Evolutionary conservation across 495 filamentous ascomycete species (phyloP), one percentile per base, ranked within the genome.

Genomic region (Collariella sp.): DNA sequence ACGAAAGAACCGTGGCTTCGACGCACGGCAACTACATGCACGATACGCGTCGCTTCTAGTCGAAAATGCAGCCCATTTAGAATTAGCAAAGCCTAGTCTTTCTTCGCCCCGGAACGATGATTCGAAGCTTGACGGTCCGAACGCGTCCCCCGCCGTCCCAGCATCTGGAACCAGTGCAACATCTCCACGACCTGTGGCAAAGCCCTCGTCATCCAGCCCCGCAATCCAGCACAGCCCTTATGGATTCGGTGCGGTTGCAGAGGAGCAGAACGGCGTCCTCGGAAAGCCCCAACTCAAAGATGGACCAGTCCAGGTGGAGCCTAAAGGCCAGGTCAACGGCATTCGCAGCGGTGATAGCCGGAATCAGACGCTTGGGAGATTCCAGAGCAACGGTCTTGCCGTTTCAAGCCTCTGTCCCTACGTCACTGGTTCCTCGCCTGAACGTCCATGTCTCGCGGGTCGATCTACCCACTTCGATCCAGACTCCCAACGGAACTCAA

Each of bases 1-100:
- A 41, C 70, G 74, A 52, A 76, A 75, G 29, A 65, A 75, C 57
- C 64, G 75, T 68, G 71, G 69, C 62, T 67, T 69, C 55, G 56
- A 71, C 64, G 57, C 62, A 24, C 46, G 24, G 6, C 33, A 16
- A 6, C 23, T 50, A 4, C 40, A 9, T 36, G 51, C 23, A 16
- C 26, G 10, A 19, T 62, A 62, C 1, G 54, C 67, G 5, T 56
- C 63, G 50, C 52, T 43, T 33, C 55, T 65, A 35, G 40, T 51
- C 35, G 41, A 62, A 41, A 62, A 60, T 55, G 44, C 56, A 23
- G 60, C 62, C 39, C 45, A 58, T 26, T 20, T 24, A 10, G 5
- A 45, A 44, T 24, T 26, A 5, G 10, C 44, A 38, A 24, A 36
- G 7, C 18, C 51, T 7, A 42, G 62, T 23, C 19, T 34, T 7